phyloP scores from a whole-genome alignment of 768 basidiomycete genomes.

The Suillus placidus region DNA sequence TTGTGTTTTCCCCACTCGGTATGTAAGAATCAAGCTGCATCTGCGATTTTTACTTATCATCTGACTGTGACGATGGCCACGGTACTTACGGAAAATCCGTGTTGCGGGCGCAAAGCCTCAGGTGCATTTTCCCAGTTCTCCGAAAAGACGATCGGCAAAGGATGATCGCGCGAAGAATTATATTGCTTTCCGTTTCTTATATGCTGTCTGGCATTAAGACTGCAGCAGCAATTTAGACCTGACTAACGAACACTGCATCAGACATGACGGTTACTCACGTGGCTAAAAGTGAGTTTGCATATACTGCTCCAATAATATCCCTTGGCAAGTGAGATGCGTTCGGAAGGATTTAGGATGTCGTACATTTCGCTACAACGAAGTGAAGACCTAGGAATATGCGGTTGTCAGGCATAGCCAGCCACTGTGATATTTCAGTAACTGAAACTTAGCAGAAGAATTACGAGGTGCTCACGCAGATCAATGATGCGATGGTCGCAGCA shows the following conservation, averaged over 20 bases:
- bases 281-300: slow-evolving; percentile 30
- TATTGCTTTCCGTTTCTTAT: slow-evolving; percentile 8
- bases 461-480: slow-evolving; percentile 21
- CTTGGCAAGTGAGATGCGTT: background rate
- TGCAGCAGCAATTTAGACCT: background rate
- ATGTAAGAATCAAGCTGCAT: slow-evolving; percentile 10
- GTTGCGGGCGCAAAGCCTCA: background rate
- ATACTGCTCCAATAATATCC: slow-evolving; percentile 14
- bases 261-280: slow-evolving; percentile 19
- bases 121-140: background rate
- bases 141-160: slow-evolving; percentile 9
- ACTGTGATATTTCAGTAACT: slow-evolving; percentile 15
- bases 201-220: slow-evolving; percentile 22
- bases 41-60: slow-evolving; percentile 5
- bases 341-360: background rate
- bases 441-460: background rate
- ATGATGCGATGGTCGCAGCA: slow-evolving; percentile 18
- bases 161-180: background rate
- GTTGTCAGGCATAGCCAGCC: slow-evolving; percentile 23
- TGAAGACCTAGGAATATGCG: slow-evolving; percentile 27
- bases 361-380: slow-evolving; percentile 26
- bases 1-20: background rate
- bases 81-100: background rate
- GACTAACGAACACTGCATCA: background rate
- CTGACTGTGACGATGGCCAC: background rate